Percentiles rank a stretch among this genome's conserved stretches.
Evolutionary conservation across 2,329 filamentous ascomycete species (phyloP).

Genomic region (Paecilomyces sp.): DNA sequence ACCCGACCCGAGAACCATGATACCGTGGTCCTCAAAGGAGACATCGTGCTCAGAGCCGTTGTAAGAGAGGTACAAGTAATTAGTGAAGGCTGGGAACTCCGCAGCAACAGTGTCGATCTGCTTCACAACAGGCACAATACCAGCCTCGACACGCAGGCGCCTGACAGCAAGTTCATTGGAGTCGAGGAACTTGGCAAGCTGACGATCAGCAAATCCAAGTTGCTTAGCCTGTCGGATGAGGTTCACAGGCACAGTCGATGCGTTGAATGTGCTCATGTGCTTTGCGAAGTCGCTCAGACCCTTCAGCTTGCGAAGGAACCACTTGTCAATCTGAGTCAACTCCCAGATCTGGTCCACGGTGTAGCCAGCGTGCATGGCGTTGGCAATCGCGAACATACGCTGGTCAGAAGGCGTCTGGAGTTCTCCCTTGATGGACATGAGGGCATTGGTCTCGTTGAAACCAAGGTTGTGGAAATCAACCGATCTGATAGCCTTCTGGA

Average conservation of each 20-base stretch:
- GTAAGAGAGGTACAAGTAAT: constrained; percentile 95
- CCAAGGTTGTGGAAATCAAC: constrained; percentile 94
- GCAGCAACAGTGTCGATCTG: constrained; percentile 98
- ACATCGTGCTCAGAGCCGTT: constrained; percentile 84
- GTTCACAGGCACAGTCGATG: constrained; percentile 56
- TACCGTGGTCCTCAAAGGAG: constrained; percentile 75
- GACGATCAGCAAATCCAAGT: constrained; percentile 87
- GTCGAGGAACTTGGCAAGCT: constrained; percentile 88
- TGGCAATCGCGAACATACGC: constrained; percentile 93
- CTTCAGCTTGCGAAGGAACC: constrained; percentile 92
- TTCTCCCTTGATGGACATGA: constrained; percentile 95
- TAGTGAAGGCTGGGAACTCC: constrained; percentile 89
- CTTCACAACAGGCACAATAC: constrained; percentile 85
- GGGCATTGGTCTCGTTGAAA: constrained; percentile 81
- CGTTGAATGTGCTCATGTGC: constrained; percentile 62
- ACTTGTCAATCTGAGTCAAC: constrained; percentile 96
- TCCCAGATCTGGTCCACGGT: constrained; percentile 96
- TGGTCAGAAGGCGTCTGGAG: constrained; percentile 96
- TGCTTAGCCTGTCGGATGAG: constrained; percentile 81
- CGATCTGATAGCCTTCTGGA: constrained; percentile 93
- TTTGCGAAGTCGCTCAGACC: constrained; percentile 83
- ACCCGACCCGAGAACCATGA: constrained; percentile 94
- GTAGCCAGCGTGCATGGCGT: constrained; percentile 93
- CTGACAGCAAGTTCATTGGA: constrained; percentile 91
- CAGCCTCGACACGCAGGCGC: constrained; percentile 73